Conservation (phyloP, 2,329 filamentous ascomycete species). For the Nemania diffusa region DNA sequence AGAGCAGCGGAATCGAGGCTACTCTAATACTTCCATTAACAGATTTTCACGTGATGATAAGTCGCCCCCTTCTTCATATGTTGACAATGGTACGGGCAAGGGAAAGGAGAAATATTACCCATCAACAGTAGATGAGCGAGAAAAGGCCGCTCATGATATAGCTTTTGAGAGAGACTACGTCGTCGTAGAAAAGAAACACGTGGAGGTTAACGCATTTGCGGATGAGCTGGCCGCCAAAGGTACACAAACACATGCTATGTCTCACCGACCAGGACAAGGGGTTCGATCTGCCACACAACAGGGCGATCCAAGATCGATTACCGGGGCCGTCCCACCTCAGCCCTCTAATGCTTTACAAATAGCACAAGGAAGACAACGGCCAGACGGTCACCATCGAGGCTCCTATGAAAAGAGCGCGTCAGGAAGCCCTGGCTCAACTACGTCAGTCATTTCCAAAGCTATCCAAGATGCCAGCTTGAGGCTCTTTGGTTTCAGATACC, state of each 20-base stretch:
- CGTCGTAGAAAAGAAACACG: slow-evolving; percentile 91
- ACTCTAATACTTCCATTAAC: slow-evolving; percentile 55
- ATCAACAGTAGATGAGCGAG: slow-evolving; percentile 63
- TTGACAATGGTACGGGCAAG: slow-evolving; percentile 51
- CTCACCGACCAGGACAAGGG: slow-evolving; percentile 70
- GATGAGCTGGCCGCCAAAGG: slow-evolving; percentile 90
- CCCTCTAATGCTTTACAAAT: slow-evolving; percentile 80
- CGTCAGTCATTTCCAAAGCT: slow-evolving; percentile 92
- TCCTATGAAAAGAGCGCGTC: slow-evolving; percentile 84
- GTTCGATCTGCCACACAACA: slow-evolving; percentile 82
- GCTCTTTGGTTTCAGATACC: slow-evolving; percentile 76
- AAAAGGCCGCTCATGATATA: slow-evolving; percentile 83
- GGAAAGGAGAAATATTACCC: slow-evolving; percentile 49
- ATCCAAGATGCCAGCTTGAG: slow-evolving; percentile 90
- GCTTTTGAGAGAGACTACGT: slow-evolving; percentile 95
- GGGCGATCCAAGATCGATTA: slow-evolving; percentile 73
- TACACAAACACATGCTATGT: slow-evolving; percentile 57
- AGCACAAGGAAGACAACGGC: slow-evolving; percentile 70
- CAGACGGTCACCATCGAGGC: slow-evolving; percentile 77
- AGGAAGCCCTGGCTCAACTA: slow-evolving; percentile 75
- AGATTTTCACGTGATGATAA: slow-evolving; percentile 49
- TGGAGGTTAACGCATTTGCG: slow-evolving; percentile 96
- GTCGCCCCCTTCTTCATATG: slow-evolving; percentile 49
- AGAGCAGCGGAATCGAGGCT: slow-evolving; percentile 52
- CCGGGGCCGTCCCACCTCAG: slow-evolving; percentile 74